A percentile compares a stretch with the other conserved stretches of the same genome.
phyloP scores from a whole-genome alignment of 257 asterid genomes.

The Ballota nigra region DNA sequence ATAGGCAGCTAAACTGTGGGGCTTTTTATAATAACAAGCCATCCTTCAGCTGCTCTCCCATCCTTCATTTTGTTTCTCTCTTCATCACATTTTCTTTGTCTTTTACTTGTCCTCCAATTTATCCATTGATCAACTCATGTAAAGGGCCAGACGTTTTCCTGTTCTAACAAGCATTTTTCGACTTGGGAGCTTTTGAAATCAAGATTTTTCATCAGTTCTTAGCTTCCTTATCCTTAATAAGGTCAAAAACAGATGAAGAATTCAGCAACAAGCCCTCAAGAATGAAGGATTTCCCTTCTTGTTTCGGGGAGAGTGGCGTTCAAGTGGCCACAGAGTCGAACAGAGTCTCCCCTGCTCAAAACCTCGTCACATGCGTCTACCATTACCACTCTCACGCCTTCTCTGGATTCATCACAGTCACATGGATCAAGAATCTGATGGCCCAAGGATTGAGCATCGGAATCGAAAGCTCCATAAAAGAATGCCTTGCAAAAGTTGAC shows the following conservation, averaged over 20 bases:
- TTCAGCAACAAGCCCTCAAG: neutral
- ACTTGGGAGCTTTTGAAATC: neutral
- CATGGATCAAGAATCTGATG: conserved; percentile 61
- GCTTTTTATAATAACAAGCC: conserved; percentile 12
- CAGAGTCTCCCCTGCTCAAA: conserved; percentile 38
- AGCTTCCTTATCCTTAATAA: neutral
- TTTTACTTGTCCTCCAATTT: neutral
- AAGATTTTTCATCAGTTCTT: neutral
- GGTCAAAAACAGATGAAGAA: conserved; percentile 9
- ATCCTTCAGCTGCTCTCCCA: neutral
- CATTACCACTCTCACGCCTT: conserved; percentile 33
- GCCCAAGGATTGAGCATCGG: conserved; percentile 57
- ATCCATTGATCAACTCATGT: neutral
- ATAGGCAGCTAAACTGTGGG: conserved; percentile 28
- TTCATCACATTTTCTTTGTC: neutral
- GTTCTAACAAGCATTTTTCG: too few relatives aligned
- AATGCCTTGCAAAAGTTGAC: conserved; percentile 49
- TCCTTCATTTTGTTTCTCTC: neutral
- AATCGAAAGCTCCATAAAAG: conserved; percentile 36
- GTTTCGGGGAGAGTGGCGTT: conserved; percentile 76
- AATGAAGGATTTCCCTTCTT: conserved; percentile 82
- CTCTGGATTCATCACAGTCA: conserved; percentile 51
- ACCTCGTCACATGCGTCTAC: conserved; percentile 55
- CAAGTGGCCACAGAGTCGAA: conserved; percentile 41
- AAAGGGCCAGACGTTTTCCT: neutral